Evolutionary conservation across 495 filamentous ascomycete genomes (phyloP), one percentile per base, ranked within the genome.

Genomic region (Opeltia flavorubescens): DNA sequence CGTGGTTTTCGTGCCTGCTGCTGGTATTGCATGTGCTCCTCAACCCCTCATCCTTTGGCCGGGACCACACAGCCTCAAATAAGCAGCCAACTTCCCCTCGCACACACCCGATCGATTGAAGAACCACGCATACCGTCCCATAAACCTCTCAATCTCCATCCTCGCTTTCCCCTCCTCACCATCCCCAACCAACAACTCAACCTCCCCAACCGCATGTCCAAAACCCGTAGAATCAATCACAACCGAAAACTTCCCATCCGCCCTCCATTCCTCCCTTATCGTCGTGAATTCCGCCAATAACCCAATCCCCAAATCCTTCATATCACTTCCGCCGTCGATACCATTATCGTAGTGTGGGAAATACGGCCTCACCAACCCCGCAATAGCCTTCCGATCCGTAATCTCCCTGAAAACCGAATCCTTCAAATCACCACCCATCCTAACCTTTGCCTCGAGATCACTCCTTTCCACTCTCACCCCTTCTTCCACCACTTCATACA

Each of bases 181-280:
- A 36, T 55, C 36, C 27, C 48, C 43, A 13, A 34, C 43, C 38
- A 47, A 18, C 35, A 55, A 23, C 41, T 55, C 43, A 7, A 55
- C 52, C 27, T 55, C 52, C n/a, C 52, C 52, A 36, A 49, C 52
- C n/a, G 36, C 44, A 43, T 55, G 52, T 5, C 50, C 50, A 46
- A 55, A 55, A 30, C 49, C 42, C n/a, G 49, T 48, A 17, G 31
- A 3, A 42, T 54, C 49, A 21, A 52, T 20, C 23, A 53, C 49
- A 43, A 54, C 40, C 12, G 27, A 20, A 25, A 54, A 54, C 31
- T 48, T 48, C n/a, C 33, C 34, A 21, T 54, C 43, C n/a, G 49
- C 51, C 9, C 60, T 17, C 53, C 59, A 65, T 27, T 49, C 31
- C 43, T 59, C 55, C 12, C 60, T 55, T 7, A 48, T 52, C 4